Evolutionary conservation across 1,139 yeast genomes (phyloP).

Genomic region (Debaryomyces singareniensis): DNA sequence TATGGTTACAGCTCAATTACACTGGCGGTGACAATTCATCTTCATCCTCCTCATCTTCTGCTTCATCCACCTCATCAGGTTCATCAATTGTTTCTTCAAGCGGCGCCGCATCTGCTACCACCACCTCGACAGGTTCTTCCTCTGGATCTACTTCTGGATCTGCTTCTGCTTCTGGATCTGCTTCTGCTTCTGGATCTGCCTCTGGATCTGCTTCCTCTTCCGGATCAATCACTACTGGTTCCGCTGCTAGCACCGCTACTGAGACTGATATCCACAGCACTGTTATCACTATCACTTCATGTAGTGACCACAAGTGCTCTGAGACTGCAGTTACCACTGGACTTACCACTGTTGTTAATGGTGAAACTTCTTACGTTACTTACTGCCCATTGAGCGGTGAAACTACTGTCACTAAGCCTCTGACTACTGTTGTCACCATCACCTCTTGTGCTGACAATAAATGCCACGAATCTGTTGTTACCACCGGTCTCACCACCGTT

Average conservation of each 20-base stretch:
- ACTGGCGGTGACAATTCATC: too few relatives aligned
- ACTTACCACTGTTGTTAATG: conserved; percentile 17
- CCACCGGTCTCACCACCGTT: conserved; percentile 34
- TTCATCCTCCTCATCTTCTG: too few relatives aligned
- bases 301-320: conserved; percentile 30
- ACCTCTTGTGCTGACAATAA: conserved; percentile 25
- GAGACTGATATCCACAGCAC: conserved; percentile 21
- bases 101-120: conserved; percentile 1
- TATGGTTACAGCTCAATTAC: too few relatives aligned
- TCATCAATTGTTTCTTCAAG: conserved; percentile 2
- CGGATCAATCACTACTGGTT: conserved; percentile 14
- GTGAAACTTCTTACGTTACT: conserved; percentile 24
- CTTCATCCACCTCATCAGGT: conserved; percentile 2
- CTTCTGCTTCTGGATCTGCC: conserved; percentile 11
- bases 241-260: conserved; percentile 15
- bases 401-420: conserved; percentile 5
- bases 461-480: conserved; percentile 22
- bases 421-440: conserved; percentile 21
- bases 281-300: conserved; percentile 44
- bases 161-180: conserved; percentile 6
- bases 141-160: conserved; percentile 4
- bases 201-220: conserved; percentile 2
- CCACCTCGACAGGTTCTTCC: conserved; percentile 4
- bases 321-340: conserved; percentile 25
- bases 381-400: conserved; percentile 25